Conservation (phyloP, 257 asterid species). For the Thymus quinquecostatus region DNA sequence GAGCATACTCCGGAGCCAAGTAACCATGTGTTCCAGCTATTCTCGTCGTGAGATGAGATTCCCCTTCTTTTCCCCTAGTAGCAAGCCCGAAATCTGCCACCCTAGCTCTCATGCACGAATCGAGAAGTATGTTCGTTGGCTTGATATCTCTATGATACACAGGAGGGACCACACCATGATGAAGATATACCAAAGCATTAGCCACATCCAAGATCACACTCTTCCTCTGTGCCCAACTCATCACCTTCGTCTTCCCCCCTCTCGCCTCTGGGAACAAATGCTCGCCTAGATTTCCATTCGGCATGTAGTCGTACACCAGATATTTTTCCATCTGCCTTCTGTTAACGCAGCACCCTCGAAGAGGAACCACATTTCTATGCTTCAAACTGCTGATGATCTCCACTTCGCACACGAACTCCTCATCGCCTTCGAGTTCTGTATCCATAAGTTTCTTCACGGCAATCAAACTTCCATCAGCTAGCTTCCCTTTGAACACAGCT, state of each 20-base stretch:
- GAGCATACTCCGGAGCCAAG: conserved; percentile 68
- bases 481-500: conserved; percentile 53
- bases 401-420: conserved; percentile 53
- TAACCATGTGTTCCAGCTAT: conserved; percentile 68
- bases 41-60: conserved; percentile 44
- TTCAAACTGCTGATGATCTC: conserved; percentile 57
- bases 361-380: conserved; percentile 59
- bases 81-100: conserved; percentile 69
- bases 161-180: conserved; percentile 63
- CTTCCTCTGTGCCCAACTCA: conserved; percentile 64
- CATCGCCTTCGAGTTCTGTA: conserved; percentile 45
- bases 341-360: conserved; percentile 53
- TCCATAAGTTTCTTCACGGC: conserved; percentile 55
- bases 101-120: conserved; percentile 56
- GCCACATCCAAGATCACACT: conserved; percentile 66
- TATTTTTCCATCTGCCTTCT: conserved; percentile 34
- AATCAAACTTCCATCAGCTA: conserved; percentile 49
- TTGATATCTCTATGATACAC: conserved; percentile 70
- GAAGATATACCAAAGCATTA: conserved; percentile 62
- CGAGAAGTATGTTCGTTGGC: conserved; percentile 64
- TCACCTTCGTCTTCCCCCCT: neutral
- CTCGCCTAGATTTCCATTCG: conserved; percentile 52
- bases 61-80: conserved; percentile 42
- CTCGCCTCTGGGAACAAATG: conserved; percentile 35
- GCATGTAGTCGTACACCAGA: conserved; percentile 66